A percentile compares a stretch with the other conserved stretches of the same genome.
Evolutionary conservation across 1,284 basidiomycete genomes (phyloP).

Genomic region (Afroboletus lepidellus): DNA sequence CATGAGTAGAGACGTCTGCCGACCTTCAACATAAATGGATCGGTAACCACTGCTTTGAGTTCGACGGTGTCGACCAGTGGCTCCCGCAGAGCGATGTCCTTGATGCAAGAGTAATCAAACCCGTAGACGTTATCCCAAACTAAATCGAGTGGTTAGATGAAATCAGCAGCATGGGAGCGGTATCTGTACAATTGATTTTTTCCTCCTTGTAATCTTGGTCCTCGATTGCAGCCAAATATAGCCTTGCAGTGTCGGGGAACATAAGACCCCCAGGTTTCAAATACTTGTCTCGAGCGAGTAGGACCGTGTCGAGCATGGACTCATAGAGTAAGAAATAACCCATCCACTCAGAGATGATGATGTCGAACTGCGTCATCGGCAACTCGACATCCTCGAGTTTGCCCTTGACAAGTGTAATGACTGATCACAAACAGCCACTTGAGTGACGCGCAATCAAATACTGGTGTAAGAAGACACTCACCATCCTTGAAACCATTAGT

Average conservation of each 20-base stretch:
- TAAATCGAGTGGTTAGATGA: conserved; percentile 33
- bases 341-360: conserved; percentile 99
- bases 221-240: conserved; percentile 97
- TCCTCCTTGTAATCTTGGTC: conserved; percentile 99
- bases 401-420: conserved; percentile 94
- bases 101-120: conserved; percentile 99
- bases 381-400: conserved; percentile 93
- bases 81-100: conserved; percentile 95
- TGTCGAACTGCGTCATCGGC: conserved; percentile 89
- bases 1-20: conserved; percentile 7
- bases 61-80: conserved; percentile 98
- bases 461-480: conserved; percentile 44
- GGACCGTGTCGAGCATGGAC: conserved; percentile 98
- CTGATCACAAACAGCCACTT: conserved; percentile 40
- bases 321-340: conserved; percentile 96
- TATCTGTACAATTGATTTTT: conserved; percentile 89
- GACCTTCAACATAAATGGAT: conserved; percentile 86
- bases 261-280: conserved; percentile 88
- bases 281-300: conserved; percentile 96
- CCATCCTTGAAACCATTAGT: conserved; percentile 96
- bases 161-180: neutral
- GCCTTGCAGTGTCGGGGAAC: conserved; percentile 93
- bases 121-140: conserved; percentile 99
- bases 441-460: conserved; percentile 1
- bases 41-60: conserved; percentile 86